These are phyloP conservation scores for Nicotiana tomentosiformis DNA, from an alignment of 257 asterid genomes.

Conservation along the genomic window DNA sequence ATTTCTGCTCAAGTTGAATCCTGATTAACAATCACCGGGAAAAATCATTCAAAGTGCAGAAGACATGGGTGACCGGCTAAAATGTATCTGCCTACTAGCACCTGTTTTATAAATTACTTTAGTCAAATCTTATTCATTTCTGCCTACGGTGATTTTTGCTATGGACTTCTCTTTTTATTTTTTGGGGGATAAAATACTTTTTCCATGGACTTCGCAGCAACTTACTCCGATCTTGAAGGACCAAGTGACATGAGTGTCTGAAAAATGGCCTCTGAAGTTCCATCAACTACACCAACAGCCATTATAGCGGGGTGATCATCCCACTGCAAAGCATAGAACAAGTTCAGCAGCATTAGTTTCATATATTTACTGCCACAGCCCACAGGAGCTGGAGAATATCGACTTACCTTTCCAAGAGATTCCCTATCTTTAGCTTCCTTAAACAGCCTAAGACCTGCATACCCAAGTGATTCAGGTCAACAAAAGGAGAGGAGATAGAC, in stretches of 20 bases:
- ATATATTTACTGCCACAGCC: not conserved
- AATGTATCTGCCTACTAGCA: not conserved
- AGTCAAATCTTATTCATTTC: not conserved
- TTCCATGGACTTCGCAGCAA: constrained; percentile 1
- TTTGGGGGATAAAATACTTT: not conserved
- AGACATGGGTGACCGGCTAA: not conserved
- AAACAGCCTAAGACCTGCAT: constrained; percentile 82
- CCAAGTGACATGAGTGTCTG: constrained; percentile 96
- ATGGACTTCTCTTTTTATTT: not conserved
- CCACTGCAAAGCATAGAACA: constrained; percentile 45
- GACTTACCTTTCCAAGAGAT: constrained; percentile 51
- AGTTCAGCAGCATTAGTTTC: constrained; percentile 1
- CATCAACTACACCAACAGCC: constrained; percentile 94
- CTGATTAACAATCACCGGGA: not conserved
- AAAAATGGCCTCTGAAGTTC: constrained; percentile 86
- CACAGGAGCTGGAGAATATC: not conserved
- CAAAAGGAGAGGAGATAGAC: not conserved
- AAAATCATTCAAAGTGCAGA: not conserved
- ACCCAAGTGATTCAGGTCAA: constrained; percentile 8
- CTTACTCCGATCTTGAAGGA: constrained; percentile 95
- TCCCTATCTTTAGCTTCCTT: constrained; percentile 94
- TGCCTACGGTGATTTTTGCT: not conserved
- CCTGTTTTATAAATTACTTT: not conserved
- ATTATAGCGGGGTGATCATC: constrained; percentile 83
- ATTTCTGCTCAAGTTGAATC: not conserved